Evolutionary conservation across 257 asterid genomes (phyloP), one percentile per base, ranked within the genome.

Genomic region (Cinchona pubescens): DNA sequence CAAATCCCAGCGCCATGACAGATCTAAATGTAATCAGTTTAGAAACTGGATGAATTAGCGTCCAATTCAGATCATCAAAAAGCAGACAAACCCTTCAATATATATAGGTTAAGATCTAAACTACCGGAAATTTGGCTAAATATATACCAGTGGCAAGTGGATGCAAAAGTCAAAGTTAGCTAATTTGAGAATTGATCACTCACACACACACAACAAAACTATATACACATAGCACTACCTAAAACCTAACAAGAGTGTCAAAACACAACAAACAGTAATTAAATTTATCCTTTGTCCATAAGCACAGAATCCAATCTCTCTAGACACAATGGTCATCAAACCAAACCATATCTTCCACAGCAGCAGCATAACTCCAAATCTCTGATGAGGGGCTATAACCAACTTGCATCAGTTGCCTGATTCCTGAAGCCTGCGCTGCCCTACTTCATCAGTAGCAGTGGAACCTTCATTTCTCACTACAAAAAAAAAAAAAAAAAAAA

Each of bases 341-440:
- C 29, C 25, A n/a, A 29, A 4, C 38, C 66, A 29, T 29, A 14
- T 63, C 5, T 40, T 0, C 1, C 4, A 34, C 69, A 63, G 45
- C 69, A 63, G 69, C 16, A 34, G 18, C 46, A 63, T 7, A 29
- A 27, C 14, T 35, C 18, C 45, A 35, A 61, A 60, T 0, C 16
- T 29, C 23, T 32, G 42, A 5, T 6, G 2, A 58, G 25, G 14
- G 34, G 61, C 61, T n/a, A 9, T 13, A 27, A 58, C 15, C 16
- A 8, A n/a, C 13, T 42, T 4, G 7, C 32, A 25, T 60, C 77
- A 42, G 77, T 73, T 42, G 23, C 42, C 70, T 21, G 60, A 73
- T 73, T 27, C 70, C 42, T 61, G 61, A 43, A 73, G 70, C 46
- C 25, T 73, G 1, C 35, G 46, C 30, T 49, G 61, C 40, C 43